phyloP scores from a whole-genome alignment of 495 filamentous ascomycete genomes.

The Umbilicaria muhlenbergii region DNA sequence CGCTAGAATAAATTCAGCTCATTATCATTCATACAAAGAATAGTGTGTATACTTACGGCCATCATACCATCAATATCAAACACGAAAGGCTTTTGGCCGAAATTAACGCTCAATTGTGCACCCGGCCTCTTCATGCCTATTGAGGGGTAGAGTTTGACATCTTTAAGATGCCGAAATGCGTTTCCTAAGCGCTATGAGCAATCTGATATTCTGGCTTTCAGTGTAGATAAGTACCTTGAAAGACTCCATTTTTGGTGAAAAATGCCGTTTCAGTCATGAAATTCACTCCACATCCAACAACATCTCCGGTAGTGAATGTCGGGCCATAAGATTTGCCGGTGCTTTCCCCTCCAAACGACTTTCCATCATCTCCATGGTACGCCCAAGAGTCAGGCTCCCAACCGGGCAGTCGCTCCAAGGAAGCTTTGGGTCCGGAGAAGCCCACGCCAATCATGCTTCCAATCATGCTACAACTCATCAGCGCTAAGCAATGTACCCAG shows the following conservation, averaged over 20 bases:
- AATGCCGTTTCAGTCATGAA: constrained; percentile 77
- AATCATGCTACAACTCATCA: constrained; percentile 12
- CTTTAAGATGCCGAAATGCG: constrained; percentile 67
- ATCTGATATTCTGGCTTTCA: neutral
- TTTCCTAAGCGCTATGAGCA: constrained; percentile 34
- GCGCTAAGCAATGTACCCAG: constrained; percentile 2
- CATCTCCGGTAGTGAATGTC: constrained; percentile 58
- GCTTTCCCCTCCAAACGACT: constrained; percentile 60
- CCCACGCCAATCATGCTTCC: constrained; percentile 72
- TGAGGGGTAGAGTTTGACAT: constrained; percentile 60
- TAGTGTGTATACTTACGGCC: constrained; percentile 36
- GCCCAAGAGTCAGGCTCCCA: constrained; percentile 97
- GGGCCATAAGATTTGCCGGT: constrained; percentile 65
- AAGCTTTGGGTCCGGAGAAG: constrained; percentile 60
- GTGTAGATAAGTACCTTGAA: constrained; percentile 40
- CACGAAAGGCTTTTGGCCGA: constrained; percentile 77
- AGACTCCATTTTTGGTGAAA: constrained; percentile 85
- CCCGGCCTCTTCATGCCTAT: constrained; percentile 87
- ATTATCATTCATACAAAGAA: neutral
- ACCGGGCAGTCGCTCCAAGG: constrained; percentile 70
- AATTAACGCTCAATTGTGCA: constrained; percentile 76
- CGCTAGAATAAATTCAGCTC: constrained; percentile 27
- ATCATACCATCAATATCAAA: constrained; percentile 89
- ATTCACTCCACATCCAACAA: constrained; percentile 86
- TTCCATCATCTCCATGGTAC: constrained; percentile 93